Percentiles rank a stretch among this genome's conserved stretches.
These are phyloP conservation scores for Eimeria maxima DNA, from an alignment of 169 alveolate genomes.

Conservation along the genomic window DNA sequence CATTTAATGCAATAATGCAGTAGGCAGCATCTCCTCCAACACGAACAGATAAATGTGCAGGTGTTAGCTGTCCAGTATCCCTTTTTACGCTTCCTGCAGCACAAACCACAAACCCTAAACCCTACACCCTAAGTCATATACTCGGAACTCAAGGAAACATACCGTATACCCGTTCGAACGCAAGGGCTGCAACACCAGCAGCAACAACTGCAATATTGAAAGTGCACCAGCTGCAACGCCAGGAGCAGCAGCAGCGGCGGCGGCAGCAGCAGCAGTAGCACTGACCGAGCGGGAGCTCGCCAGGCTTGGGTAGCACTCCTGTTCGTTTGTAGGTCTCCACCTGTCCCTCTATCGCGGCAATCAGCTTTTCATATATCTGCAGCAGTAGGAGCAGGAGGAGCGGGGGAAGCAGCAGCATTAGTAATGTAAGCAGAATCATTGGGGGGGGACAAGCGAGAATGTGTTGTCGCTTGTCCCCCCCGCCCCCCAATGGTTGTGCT, in stretches of 20 bases:
- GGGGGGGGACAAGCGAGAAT: neutral
- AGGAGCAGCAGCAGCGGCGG: slow-evolving; percentile 33
- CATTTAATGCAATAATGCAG: slow-evolving; percentile 68
- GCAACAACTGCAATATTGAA: neutral
- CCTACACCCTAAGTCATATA: neutral
- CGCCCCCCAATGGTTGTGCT: no score
- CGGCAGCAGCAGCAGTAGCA: slow-evolving; percentile 36
- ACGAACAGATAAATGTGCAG: slow-evolving; percentile 66
- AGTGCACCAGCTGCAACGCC: neutral
- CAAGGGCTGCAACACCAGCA: neutral
- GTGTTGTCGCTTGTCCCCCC: no score
- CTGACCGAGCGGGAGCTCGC: slow-evolving; percentile 74
- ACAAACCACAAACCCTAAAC: slow-evolving; percentile 50
- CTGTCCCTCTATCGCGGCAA: slow-evolving; percentile 68
- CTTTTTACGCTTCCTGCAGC: slow-evolving; percentile 8
- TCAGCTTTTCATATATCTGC: slow-evolving; percentile 57
- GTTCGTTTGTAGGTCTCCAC: neutral
- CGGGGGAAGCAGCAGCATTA: slow-evolving; percentile 36
- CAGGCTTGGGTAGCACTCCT: slow-evolving; percentile 53
- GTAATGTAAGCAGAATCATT: neutral
- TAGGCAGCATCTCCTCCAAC: slow-evolving; percentile 79
- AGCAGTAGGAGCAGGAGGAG: slow-evolving; percentile 46
- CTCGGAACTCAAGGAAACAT: no score
- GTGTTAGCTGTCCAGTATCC: slow-evolving; percentile 57
- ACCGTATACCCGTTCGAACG: no score